Conservation (phyloP, 2,329 filamentous ascomycete species). For the Coniella vitis region DNA sequence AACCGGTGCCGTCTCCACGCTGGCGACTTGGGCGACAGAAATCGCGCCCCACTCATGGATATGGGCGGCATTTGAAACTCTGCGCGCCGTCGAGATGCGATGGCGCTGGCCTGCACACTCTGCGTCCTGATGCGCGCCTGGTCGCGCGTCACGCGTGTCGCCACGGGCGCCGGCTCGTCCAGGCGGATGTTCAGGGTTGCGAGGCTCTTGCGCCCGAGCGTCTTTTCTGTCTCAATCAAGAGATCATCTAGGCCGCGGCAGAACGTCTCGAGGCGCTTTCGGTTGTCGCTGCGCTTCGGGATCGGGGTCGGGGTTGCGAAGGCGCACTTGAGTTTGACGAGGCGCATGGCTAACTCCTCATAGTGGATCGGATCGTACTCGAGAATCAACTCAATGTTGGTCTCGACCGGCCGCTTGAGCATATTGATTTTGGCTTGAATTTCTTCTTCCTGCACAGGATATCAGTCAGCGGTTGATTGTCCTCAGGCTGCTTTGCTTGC, state of each 20-base stretch:
- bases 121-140: constrained; percentile 3
- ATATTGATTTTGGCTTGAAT: not conserved
- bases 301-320: not conserved
- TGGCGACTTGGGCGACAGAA: not conserved
- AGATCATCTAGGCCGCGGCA: constrained; percentile 1
- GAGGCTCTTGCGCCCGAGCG: not conserved
- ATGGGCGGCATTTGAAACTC: not conserved
- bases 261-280: not conserved
- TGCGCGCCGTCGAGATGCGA: not conserved
- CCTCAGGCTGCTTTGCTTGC: no score
- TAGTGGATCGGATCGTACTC: not conserved
- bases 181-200: not conserved
- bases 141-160: not conserved
- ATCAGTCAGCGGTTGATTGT: not conserved
- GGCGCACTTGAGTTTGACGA: not conserved
- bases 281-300: not conserved
- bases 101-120: not conserved
- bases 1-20: not conserved
- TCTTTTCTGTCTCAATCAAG: constrained; percentile 3
- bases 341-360: not conserved
- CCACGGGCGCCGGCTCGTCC: not conserved
- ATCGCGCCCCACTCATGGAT: not conserved
- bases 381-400: constrained; percentile 1
- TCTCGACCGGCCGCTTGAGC: not conserved
- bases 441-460: not conserved